Evolutionary conservation across 768 basidiomycete species (phyloP), one percentile per base, ranked within the genome.

Genomic region (Phallus indusiatus): DNA sequence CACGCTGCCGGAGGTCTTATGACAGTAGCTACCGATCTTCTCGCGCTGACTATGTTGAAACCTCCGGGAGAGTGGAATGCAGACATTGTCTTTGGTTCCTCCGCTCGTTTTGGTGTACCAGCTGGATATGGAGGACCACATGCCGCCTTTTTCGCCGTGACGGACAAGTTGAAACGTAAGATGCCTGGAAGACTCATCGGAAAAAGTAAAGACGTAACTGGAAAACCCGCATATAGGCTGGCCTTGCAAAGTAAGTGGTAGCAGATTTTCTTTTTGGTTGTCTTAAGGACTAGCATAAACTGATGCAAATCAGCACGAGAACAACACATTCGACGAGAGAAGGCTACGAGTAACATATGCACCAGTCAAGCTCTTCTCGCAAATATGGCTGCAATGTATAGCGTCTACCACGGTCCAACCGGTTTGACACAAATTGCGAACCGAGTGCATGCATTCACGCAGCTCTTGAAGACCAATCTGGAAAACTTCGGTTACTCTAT

Each of bases 381-480:
- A 18, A 99, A 99, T 73, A 97, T 97, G 92, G 92, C 96, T 18
- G 94, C 94, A 36, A 97, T 99, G 95, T 94, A 93, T 68, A 94
- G 94, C 6, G 83, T 97, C 20, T 98, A 96, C 70, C 96, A 99
- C 67, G 96, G 96, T 11, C 89, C 96, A 0, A 78, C 76, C 48
- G 94, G 94, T 59, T 78, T 99, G 28, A 75, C 78, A 60, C 82
- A 83, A 50, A 97, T 98, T 63, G 94, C 93, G 18, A 76, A 80
- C 68, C 92, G 90, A 73, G 90, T 97, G n/a, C 93, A 98, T 70
- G 78, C 84, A 18, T 82, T 91, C 64, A 88, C 96, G 0, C 84
- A 86, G 58, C 77, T 91, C 56, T 81, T 97, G 65, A 84, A 81
- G 67, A 70, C 75, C 1, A 72, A 81, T 1, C 76, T 95, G 50